Conservation (phyloP, 2,329 filamentous ascomycete species). For the Aspergillus sp. region DNA sequence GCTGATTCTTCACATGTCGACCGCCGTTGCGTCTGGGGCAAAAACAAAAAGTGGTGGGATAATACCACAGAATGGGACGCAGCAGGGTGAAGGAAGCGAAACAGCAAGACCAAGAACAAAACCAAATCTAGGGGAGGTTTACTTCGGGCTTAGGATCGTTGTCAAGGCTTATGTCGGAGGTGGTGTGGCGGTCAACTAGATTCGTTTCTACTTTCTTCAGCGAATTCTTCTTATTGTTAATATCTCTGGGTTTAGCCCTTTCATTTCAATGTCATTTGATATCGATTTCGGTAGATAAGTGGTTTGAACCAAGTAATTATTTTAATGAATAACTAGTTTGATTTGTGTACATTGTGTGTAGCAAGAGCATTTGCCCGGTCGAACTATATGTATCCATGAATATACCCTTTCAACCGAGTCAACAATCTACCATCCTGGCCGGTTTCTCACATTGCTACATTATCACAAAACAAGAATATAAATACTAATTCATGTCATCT, state of each 20-base stretch:
- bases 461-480: too few relatives aligned
- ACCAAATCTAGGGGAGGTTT: background rate
- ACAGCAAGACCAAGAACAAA: background rate
- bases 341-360: too few relatives aligned
- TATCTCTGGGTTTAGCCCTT: background rate
- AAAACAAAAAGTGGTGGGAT: background rate
- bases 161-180: background rate
- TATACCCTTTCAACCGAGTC: too few relatives aligned
- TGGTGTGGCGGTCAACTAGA: background rate
- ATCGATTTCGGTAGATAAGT: background rate
- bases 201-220: slow-evolving; percentile 2
- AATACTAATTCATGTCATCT: too few relatives aligned
- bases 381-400: background rate
- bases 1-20: background rate
- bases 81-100: background rate
- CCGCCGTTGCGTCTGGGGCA: background rate
- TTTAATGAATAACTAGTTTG: too few relatives aligned
- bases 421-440: too few relatives aligned
- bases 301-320: background rate
- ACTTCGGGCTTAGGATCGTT: background rate
- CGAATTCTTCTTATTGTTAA: background rate
- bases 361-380: too few relatives aligned
- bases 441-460: too few relatives aligned
- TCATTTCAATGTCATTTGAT: background rate
- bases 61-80: background rate